These are phyloP conservation scores for Macroventuria anomochaeta DNA, from an alignment of 2,329 filamentous ascomycete species.

Conservation along the genomic window DNA sequence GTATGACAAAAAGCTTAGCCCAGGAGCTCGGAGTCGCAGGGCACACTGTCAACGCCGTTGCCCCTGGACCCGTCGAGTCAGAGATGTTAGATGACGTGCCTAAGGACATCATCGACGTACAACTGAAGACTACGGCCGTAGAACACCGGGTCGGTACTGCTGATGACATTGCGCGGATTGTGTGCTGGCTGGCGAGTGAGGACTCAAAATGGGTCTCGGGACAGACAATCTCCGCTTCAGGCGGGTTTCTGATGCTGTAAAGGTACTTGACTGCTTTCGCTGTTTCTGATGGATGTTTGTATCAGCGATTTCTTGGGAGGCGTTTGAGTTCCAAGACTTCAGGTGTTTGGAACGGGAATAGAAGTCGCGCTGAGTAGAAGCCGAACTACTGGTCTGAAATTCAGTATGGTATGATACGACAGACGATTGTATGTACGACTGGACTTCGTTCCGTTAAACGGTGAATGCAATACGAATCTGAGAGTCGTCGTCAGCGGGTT, in stretches of 20 bases:
- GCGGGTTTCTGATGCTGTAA: constrained; percentile 52
- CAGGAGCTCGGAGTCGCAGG: constrained; percentile 63
- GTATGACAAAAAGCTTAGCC: constrained; percentile 65
- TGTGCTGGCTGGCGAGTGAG: constrained; percentile 61
- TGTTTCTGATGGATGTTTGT: constrained; percentile 26
- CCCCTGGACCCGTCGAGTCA: constrained; percentile 65
- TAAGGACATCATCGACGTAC: constrained; percentile 56
- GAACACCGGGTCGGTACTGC: constrained; percentile 58
- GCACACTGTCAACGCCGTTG: constrained; percentile 67
- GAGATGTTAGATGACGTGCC: constrained; percentile 64
- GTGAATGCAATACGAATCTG: background rate
- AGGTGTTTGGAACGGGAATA: constrained; percentile 35
- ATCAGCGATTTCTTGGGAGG: constrained; percentile 22
- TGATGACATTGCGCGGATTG: constrained; percentile 63
- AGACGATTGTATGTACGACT: background rate
- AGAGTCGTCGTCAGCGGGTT: background rate
- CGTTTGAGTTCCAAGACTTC: constrained; percentile 36
- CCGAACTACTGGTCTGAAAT: background rate
- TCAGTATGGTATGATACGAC: background rate
- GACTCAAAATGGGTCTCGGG: constrained; percentile 55
- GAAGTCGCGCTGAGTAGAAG: constrained; percentile 1
- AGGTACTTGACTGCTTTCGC: constrained; percentile 10
- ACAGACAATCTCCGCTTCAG: constrained; percentile 63
- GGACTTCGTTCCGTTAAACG: background rate
- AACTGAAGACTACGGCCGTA: constrained; percentile 60